These are phyloP conservation scores for Ambrosiella xylebori DNA, from an alignment of 2,329 filamentous ascomycete species.

Conservation along the genomic window DNA sequence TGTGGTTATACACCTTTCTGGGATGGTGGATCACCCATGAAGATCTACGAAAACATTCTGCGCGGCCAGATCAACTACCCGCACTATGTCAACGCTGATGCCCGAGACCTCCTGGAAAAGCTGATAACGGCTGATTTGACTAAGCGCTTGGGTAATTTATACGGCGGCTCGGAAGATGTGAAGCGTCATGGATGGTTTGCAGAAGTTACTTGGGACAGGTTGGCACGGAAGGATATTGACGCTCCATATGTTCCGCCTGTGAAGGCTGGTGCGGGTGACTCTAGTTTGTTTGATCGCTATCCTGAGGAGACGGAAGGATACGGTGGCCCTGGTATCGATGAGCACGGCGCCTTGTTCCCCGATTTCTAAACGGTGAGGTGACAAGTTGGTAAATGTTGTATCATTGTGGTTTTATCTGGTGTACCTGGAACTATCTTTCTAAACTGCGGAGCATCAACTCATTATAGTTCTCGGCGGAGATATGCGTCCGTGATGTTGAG, in stretches of 20 bases:
- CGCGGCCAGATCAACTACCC: conserved; percentile 94
- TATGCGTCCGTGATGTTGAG: no score
- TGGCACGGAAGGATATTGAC: conserved; percentile 92
- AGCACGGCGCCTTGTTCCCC: conserved; percentile 65
- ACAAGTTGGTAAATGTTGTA: no score
- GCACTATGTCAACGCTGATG: conserved; percentile 84
- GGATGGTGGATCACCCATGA: conserved; percentile 94
- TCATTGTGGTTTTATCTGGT: no score
- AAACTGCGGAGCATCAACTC: no score
- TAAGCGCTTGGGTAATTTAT: conserved; percentile 85
- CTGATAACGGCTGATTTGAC: conserved; percentile 91
- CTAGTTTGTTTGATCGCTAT: conserved; percentile 95
- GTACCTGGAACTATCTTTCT: no score
- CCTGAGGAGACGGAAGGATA: conserved; percentile 93
- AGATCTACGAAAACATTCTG: conserved; percentile 98
- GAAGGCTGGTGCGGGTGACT: conserved; percentile 81
- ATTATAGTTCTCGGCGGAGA: no score
- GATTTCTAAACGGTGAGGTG: conserved; percentile 41
- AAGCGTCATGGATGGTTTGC: conserved; percentile 94
- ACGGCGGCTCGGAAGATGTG: conserved; percentile 77
- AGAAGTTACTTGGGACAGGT: conserved; percentile 92
- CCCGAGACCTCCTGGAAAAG: conserved; percentile 78
- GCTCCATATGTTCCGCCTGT: conserved; percentile 95
- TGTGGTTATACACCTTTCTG: conserved; percentile 98
- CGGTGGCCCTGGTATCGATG: conserved; percentile 55